Evolutionary conservation across 495 filamentous ascomycete species (phyloP).

Genomic region (Xylaria telfairii): DNA sequence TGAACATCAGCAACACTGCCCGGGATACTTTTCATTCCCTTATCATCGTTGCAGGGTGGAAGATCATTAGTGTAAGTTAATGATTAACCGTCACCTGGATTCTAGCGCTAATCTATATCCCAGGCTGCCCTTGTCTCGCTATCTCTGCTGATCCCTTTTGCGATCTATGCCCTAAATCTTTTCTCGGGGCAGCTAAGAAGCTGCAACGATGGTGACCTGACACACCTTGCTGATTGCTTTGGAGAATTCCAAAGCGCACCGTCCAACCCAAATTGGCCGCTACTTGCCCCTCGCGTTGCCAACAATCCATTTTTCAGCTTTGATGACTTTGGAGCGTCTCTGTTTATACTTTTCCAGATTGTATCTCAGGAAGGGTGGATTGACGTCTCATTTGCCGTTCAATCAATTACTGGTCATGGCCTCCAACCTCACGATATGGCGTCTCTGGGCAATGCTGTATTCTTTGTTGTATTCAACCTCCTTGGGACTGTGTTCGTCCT

Average conservation of each 20-base stretch:
- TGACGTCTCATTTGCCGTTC: slow-evolving; percentile 83
- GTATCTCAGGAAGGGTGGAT: slow-evolving; percentile 98
- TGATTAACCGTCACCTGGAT: background rate
- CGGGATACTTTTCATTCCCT: slow-evolving; percentile 96
- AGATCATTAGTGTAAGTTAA: slow-evolving; percentile 68
- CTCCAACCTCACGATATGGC: slow-evolving; percentile 70
- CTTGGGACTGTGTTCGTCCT: slow-evolving; percentile 96
- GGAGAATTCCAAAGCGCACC: slow-evolving; percentile 80
- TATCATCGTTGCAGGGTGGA: slow-evolving; percentile 90
- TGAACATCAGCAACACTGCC: slow-evolving; percentile 96
- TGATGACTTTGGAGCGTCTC: slow-evolving; percentile 87
- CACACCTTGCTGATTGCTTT: slow-evolving; percentile 74
- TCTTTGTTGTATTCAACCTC: slow-evolving; percentile 96
- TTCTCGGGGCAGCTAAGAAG: slow-evolving; percentile 80
- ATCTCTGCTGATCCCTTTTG: slow-evolving; percentile 93
- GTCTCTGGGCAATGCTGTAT: slow-evolving; percentile 84
- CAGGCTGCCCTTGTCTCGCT: slow-evolving; percentile 90
- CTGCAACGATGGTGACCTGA: slow-evolving; percentile 78
- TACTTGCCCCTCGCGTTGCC: slow-evolving; percentile 81
- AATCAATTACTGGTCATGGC: slow-evolving; percentile 79
- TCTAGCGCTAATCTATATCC: slow-evolving; percentile 20
- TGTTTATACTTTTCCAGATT: slow-evolving; percentile 98
- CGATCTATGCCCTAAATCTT: slow-evolving; percentile 91
- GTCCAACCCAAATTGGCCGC: slow-evolving; percentile 73
- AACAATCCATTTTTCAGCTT: slow-evolving; percentile 89